phyloP scores from a whole-genome alignment of 1,139 yeast species.

The Maudiozyma humilis region DNA sequence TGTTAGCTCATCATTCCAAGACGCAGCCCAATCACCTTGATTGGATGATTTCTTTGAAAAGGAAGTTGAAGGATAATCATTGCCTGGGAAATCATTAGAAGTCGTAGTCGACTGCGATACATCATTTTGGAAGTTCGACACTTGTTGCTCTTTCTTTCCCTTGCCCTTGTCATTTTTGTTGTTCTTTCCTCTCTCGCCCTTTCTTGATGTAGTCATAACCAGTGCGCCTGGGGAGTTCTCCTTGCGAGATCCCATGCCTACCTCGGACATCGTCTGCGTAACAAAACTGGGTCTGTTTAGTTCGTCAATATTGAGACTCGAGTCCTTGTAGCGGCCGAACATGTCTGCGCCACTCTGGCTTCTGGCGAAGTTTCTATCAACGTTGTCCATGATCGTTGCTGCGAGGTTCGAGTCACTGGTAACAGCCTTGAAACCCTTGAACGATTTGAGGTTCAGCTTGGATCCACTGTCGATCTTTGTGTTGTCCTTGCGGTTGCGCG shows the following conservation, averaged over 20 bases:
- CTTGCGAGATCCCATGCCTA: neutral
- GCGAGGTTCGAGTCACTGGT: slow-evolving; percentile 3
- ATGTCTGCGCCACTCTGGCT: neutral
- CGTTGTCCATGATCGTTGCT: neutral
- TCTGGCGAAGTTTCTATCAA: neutral
- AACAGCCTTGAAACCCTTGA: slow-evolving; percentile 27
- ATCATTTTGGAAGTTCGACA: no score
- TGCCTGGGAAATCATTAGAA: no score
- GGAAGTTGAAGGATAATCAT: no score
- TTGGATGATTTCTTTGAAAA: neutral
- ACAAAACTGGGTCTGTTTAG: neutral
- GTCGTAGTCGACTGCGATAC: no score
- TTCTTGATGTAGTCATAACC: neutral
- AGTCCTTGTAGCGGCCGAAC: neutral
- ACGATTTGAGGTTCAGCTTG: slow-evolving; percentile 27
- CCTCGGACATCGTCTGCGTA: neutral
- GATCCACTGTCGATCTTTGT: slow-evolving; percentile 26
- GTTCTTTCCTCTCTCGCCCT: no score
- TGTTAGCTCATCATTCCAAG: neutral
- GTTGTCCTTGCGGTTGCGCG: slow-evolving; percentile 22
- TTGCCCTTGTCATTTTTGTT: no score
- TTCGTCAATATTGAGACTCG: neutral
- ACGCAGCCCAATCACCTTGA: neutral
- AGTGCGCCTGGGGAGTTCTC: neutral
- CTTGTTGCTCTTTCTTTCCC: no score